These are phyloP conservation scores for Ajuga reptans DNA, from an alignment of 305 asterid species.

Conservation along the genomic window DNA sequence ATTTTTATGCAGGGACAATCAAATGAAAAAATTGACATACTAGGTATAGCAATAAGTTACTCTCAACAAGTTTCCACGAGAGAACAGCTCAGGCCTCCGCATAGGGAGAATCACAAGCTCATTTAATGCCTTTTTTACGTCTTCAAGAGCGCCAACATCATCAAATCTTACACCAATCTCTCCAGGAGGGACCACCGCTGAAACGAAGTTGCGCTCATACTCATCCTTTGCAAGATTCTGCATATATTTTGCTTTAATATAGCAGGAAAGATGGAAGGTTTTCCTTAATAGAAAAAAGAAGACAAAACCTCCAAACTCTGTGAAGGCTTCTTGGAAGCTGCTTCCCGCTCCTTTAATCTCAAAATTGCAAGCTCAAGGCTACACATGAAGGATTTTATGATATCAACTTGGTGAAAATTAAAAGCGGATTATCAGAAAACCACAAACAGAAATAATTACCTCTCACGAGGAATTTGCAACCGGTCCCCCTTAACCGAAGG, in stretches of 20 bases:
- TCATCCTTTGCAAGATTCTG: constrained; percentile 96
- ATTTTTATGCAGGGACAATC: constrained; percentile 8
- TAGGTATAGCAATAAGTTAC: constrained; percentile 33
- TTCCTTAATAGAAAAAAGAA: not conserved
- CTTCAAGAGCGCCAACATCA: constrained; percentile 98
- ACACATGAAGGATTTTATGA: constrained; percentile 23
- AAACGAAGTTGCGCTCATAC: constrained; percentile 88
- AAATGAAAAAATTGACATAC: not conserved
- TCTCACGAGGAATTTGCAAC: constrained; percentile 69
- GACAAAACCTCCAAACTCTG: constrained; percentile 66
- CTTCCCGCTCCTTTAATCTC: constrained; percentile 81
- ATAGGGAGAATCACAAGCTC: constrained; percentile 96
- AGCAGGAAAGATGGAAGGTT: not conserved
- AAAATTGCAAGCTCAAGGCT: constrained; percentile 78
- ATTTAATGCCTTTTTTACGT: constrained; percentile 75
- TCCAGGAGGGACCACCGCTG: constrained; percentile 92
- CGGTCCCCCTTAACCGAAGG: constrained; percentile 75
- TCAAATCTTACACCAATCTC: constrained; percentile 93
- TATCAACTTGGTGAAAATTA: constrained; percentile 22
- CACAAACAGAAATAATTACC: constrained; percentile 42
- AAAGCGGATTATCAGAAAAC: constrained; percentile 14
- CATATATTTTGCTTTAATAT: constrained; percentile 19
- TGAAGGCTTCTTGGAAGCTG: constrained; percentile 68
- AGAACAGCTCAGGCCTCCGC: constrained; percentile 97
- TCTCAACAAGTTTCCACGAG: constrained; percentile 88